Conservation (phyloP, 306 rosid genomes). For the Vigna mungo region DNA sequence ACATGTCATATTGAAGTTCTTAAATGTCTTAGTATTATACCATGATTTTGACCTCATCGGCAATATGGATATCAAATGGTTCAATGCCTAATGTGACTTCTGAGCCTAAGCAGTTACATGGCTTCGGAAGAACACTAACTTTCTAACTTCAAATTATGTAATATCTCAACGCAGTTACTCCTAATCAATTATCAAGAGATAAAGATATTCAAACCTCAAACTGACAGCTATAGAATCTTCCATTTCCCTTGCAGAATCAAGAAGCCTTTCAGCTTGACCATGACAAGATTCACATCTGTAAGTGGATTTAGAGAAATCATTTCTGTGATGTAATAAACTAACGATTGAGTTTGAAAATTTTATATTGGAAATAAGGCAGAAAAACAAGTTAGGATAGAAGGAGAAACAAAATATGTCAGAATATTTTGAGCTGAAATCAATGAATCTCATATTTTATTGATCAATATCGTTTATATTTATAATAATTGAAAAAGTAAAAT, state of each 20-base stretch:
- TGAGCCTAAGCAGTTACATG: neutral
- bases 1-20: conserved; percentile 12
- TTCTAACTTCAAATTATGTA: conserved; percentile 27
- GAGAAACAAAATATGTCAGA: no score
- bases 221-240: conserved; percentile 97
- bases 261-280: conserved; percentile 99
- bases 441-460: no score
- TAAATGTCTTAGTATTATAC: conserved; percentile 14
- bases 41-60: conserved; percentile 10
- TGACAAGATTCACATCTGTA: conserved; percentile 97
- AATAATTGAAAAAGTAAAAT: no score
- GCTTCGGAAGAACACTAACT: conserved; percentile 33
- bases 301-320: conserved; percentile 45
- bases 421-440: no score
- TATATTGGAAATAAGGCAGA: no score
- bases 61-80: neutral
- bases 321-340: conserved; percentile 31
- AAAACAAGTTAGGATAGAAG: no score
- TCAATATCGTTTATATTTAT: no score
- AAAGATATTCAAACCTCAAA: conserved; percentile 73
- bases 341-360: conserved; percentile 34
- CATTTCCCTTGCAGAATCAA: conserved; percentile 99
- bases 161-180: conserved; percentile 25
- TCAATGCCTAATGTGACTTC: conserved; percentile 28
- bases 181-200: neutral